phyloP scores from a whole-genome alignment of 371 early-diverging fungal genomes.

The Mucor plumbeus region DNA sequence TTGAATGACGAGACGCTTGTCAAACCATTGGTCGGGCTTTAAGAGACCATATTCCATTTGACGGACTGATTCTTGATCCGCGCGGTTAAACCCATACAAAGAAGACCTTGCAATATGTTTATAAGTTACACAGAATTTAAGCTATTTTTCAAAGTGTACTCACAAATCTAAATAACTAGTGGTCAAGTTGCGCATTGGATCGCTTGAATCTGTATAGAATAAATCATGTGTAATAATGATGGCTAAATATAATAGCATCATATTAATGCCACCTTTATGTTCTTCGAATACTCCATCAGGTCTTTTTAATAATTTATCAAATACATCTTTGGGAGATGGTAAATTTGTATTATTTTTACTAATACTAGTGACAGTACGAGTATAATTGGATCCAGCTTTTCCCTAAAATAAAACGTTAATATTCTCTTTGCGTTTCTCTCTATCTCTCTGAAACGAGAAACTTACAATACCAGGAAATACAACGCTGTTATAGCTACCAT shows the following conservation, averaged over 20 bases:
- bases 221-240: conserved; percentile 61
- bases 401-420: conserved; percentile 28
- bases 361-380: conserved; percentile 39
- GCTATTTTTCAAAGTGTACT: conserved; percentile 6
- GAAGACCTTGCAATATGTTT: conserved; percentile 30
- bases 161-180: conserved; percentile 56
- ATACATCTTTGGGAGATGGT: conserved; percentile 41
- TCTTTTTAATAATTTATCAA: conserved; percentile 44
- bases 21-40: conserved; percentile 59
- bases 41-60: conserved; percentile 47
- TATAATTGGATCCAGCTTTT: conserved; percentile 47
- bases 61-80: conserved; percentile 48
- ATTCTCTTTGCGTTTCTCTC: too few species aligned
- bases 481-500: conserved; percentile 55
- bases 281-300: conserved; percentile 38
- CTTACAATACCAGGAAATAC: conserved; percentile 48
- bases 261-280: conserved; percentile 47
- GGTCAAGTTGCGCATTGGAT: conserved; percentile 50
- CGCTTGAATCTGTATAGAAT: conserved; percentile 47
- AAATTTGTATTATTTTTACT: conserved; percentile 30
- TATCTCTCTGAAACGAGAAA: background rate
- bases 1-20: conserved; percentile 51
- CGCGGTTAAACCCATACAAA: conserved; percentile 51
- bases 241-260: conserved; percentile 53
- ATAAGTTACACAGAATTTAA: conserved; percentile 1